These are phyloP conservation scores for Ehretia macrophylla DNA, from an alignment of 257 asterid genomes.

Conservation along the genomic window DNA sequence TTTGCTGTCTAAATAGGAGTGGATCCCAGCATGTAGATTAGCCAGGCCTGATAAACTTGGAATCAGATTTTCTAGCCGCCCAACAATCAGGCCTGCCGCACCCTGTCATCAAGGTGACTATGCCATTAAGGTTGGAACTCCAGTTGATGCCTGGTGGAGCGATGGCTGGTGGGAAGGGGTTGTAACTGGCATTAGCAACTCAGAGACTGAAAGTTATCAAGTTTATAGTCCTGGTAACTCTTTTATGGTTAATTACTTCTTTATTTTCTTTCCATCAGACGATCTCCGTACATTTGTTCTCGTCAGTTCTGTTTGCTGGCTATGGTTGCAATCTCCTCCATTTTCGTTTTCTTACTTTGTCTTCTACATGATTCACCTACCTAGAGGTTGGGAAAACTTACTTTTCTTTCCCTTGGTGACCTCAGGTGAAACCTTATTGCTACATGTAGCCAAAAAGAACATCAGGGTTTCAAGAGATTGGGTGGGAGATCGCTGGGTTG, in stretches of 20 bases:
- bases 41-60: slow-evolving; percentile 82
- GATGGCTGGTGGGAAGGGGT: slow-evolving; percentile 99
- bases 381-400: background rate
- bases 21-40: slow-evolving; percentile 67
- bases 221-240: slow-evolving; percentile 75
- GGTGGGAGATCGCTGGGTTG: slow-evolving; percentile 81
- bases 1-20: slow-evolving; percentile 49
- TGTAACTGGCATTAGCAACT: slow-evolving; percentile 31
- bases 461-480: slow-evolving; percentile 77
- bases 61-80: slow-evolving; percentile 65
- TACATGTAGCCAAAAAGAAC: slow-evolving; percentile 34
- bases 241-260: background rate
- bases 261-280: background rate
- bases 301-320: background rate
- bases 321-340: no score
- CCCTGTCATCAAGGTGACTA: slow-evolving; percentile 27
- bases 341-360: background rate
- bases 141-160: slow-evolving; percentile 95
- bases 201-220: slow-evolving; percentile 41
- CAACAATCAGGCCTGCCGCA: slow-evolving; percentile 63
- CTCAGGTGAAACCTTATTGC: slow-evolving; percentile 74
- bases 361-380: background rate
- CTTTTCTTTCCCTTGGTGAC: slow-evolving; percentile 13
- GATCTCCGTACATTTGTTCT: background rate
- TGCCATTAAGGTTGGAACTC: slow-evolving; percentile 60